These are phyloP conservation scores for Penicillium subrubescens DNA, from an alignment of 495 filamentous ascomycete species.

Conservation along the genomic window DNA sequence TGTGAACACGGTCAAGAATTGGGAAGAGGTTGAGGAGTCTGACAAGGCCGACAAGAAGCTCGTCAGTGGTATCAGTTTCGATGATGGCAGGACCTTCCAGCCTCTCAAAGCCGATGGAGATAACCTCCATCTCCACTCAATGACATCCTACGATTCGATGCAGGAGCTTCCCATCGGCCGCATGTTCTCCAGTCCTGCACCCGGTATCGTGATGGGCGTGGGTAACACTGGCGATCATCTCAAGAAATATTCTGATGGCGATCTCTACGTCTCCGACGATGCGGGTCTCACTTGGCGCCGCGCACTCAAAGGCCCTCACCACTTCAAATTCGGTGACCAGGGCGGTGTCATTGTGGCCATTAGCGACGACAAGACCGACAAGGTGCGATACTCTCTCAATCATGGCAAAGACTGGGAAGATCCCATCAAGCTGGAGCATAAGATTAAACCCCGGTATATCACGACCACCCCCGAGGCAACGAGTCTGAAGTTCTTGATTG, in stretches of 20 bases:
- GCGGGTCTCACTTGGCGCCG: constrained; percentile 81
- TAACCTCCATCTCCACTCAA: constrained; percentile 82
- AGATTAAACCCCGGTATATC: constrained; percentile 64
- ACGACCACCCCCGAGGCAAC: constrained; percentile 90
- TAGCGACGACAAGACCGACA: constrained; percentile 63
- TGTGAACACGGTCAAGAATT: constrained; percentile 88
- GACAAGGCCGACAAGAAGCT: constrained; percentile 61
- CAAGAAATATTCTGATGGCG: constrained; percentile 62
- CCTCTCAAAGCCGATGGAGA: constrained; percentile 60
- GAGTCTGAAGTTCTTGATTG: constrained; percentile 82
- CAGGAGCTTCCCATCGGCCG: constrained; percentile 65
- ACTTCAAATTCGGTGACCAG: constrained; percentile 92
- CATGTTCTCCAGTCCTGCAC: constrained; percentile 92
- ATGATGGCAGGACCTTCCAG: constrained; percentile 83
- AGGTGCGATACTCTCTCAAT: constrained; percentile 80
- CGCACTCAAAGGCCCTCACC: constrained; percentile 79
- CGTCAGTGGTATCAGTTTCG: constrained; percentile 82
- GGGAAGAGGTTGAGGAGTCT: constrained; percentile 66
- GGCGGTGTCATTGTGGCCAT: constrained; percentile 86
- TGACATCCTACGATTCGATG: constrained; percentile 60
- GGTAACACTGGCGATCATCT: constrained; percentile 83
- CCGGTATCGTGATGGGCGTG: constrained; percentile 88
- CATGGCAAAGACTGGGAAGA: constrained; percentile 79
- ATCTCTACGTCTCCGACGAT: constrained; percentile 87
- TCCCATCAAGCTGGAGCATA: constrained; percentile 59